A percentile compares a stretch with the other conserved stretches of the same genome.
Conservation (phyloP, 257 asterid genomes). For the Solanum gandarillasii region DNA sequence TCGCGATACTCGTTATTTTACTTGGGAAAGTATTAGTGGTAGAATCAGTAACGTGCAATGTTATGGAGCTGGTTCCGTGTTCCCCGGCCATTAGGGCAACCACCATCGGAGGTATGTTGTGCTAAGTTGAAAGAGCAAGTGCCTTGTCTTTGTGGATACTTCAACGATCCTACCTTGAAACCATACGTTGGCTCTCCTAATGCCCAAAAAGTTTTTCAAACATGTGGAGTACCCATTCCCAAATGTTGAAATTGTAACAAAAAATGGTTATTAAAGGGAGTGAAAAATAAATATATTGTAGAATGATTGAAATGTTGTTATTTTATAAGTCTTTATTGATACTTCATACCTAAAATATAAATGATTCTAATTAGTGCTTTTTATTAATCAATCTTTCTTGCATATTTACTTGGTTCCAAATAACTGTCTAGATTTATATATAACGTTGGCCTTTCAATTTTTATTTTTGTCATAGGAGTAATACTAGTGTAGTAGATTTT, state of each 20-base stretch:
- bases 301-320: neutral
- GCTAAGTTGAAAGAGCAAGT: slow-evolving; percentile 6
- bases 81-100: neutral
- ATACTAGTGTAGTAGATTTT: no score
- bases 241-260: neutral
- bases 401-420: neutral
- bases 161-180: neutral
- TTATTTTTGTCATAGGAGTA: no score
- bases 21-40: neutral
- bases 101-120: slow-evolving; percentile 10
- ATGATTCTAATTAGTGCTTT: neutral
- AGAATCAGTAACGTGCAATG: slow-evolving; percentile 5
- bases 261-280: neutral
- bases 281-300: neutral
- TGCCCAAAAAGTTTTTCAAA: slow-evolving; percentile 5
- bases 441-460: no score
- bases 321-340: neutral
- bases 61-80: slow-evolving; percentile 5
- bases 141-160: slow-evolving; percentile 21
- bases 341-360: neutral
- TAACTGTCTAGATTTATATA: neutral
- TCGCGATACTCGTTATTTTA: neutral
- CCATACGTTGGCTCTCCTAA: slow-evolving; percentile 10
- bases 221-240: slow-evolving; percentile 5
- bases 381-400: neutral